Evolutionary conservation across 768 basidiomycete genomes (phyloP).

Genomic region (Sarcodon aspratus): DNA sequence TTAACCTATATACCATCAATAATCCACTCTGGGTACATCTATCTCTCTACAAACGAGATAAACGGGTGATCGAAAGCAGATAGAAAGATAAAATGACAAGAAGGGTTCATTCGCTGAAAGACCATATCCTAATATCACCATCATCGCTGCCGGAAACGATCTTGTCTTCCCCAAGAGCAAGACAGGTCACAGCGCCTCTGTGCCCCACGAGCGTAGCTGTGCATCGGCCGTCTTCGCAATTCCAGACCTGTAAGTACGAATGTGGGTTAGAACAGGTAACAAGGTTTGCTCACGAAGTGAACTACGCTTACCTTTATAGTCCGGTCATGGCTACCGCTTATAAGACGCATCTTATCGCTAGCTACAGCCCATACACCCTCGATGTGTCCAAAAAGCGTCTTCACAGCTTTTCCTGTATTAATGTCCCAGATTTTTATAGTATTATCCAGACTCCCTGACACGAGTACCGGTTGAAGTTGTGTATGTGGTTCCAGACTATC

Average conservation of each 20-base stretch:
- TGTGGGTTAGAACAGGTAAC: slow-evolving; percentile 1
- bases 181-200: slow-evolving; percentile 85
- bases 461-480: slow-evolving; percentile 48
- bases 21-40: background rate
- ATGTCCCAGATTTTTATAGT: slow-evolving; percentile 96
- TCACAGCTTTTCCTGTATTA: slow-evolving; percentile 62
- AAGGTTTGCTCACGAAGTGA: background rate
- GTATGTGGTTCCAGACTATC: background rate
- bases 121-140: slow-evolving; percentile 78
- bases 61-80: background rate
- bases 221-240: slow-evolving; percentile 78
- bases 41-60: background rate
- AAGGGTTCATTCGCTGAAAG: slow-evolving; percentile 11
- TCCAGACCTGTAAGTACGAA: slow-evolving; percentile 63
- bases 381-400: slow-evolving; percentile 93
- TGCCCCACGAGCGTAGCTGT: slow-evolving; percentile 89
- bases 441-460: slow-evolving; percentile 89
- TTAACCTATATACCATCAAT: background rate
- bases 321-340: slow-evolving; percentile 89
- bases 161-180: slow-evolving; percentile 88
- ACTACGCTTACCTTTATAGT: slow-evolving; percentile 77
- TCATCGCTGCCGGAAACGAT: slow-evolving; percentile 96
- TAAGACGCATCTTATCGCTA: slow-evolving; percentile 82
- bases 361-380: slow-evolving; percentile 98
- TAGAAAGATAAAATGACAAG: background rate